Base-by-base conservation (phyloP, 345 rosid species). In the Nasturtium officinale region DNA sequence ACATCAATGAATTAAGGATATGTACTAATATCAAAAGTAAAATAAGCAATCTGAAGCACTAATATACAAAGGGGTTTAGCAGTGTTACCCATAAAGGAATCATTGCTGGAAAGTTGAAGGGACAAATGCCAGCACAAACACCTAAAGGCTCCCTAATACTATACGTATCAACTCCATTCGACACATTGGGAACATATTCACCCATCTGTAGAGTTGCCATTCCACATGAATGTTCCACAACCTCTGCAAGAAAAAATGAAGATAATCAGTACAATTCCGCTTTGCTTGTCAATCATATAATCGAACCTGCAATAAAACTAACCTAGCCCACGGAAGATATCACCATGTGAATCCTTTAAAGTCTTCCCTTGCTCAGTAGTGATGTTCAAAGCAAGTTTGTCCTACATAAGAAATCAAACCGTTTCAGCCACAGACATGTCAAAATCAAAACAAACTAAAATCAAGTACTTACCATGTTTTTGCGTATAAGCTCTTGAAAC, bases 21-120 rank as follows among this genome's bases (percentile, higher is more conserved):
- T 18, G 12, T 42, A 5, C 6, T 23, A 61, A 52, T 1, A n/a
- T 13, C 9, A 16, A 29, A 13, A 23, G 18, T 42, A 40, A 17
- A 11, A 16, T 9, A 18, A 54, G 9, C 9, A n/a, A 43, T 45
- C 7, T 18, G 10, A 7, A 35, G 45, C n/a, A 50, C 5, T 13
- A 46, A 23, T 52, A 16, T 2, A 37, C 29, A 7, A 40, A 63
- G 11, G 30, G 54, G 0, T 6, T 35, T 13, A 38, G 70, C 10
- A 65, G 62, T 23, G 69, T 61, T 81, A 91, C 99, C 99, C 99
- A 95, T 79, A 95, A 86, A 47, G 99, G 99, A 79, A 95, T 95
- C 99, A 95, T 91, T 23, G 99, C 99, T 7, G 99, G 97, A 67
- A 95, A 95, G 87, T 95, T 95, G 83, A 95, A 95, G 42, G 99